Conservation (phyloP, 2,329 filamentous ascomycete genomes). For the Elsinoe arachidis region DNA sequence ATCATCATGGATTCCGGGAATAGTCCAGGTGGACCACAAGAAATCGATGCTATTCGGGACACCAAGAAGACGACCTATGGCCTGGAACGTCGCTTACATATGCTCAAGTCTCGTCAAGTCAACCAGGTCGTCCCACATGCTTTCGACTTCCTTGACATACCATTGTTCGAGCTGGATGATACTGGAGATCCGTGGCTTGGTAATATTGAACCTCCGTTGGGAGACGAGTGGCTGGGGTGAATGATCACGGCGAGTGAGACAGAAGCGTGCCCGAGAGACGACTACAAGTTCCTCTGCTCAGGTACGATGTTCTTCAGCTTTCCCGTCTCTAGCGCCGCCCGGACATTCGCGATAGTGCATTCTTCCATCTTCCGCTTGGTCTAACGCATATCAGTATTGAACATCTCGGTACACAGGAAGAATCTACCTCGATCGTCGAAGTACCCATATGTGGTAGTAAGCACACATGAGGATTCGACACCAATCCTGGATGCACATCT, state of each 20-base stretch:
- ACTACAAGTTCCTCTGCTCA: slow-evolving; percentile 47
- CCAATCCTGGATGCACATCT: slow-evolving; percentile 60
- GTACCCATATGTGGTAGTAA: slow-evolving; percentile 83
- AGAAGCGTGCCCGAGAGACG: background rate
- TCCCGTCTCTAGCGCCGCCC: slow-evolving; percentile 52
- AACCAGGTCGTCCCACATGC: background rate
- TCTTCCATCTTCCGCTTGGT: slow-evolving; percentile 58
- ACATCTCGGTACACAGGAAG: background rate
- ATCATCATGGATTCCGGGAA: background rate
- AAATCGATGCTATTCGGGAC: background rate
- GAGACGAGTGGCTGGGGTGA: too few species aligned
- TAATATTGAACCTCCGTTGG: background rate
- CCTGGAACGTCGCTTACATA: background rate
- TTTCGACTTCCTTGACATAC: background rate
- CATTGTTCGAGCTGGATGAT: background rate
- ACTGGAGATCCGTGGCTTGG: background rate
- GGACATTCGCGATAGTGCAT: slow-evolving; percentile 64
- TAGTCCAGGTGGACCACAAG: background rate
- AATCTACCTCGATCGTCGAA: slow-evolving; percentile 54
- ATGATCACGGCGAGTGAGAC: too few species aligned
- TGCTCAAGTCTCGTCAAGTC: background rate
- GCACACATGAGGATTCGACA: slow-evolving; percentile 62
- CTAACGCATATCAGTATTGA: slow-evolving; percentile 15
- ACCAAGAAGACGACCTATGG: background rate
- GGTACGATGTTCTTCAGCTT: slow-evolving; percentile 60